phyloP scores from a whole-genome alignment of 768 basidiomycete genomes.

The Pisolithus tinctorius region DNA sequence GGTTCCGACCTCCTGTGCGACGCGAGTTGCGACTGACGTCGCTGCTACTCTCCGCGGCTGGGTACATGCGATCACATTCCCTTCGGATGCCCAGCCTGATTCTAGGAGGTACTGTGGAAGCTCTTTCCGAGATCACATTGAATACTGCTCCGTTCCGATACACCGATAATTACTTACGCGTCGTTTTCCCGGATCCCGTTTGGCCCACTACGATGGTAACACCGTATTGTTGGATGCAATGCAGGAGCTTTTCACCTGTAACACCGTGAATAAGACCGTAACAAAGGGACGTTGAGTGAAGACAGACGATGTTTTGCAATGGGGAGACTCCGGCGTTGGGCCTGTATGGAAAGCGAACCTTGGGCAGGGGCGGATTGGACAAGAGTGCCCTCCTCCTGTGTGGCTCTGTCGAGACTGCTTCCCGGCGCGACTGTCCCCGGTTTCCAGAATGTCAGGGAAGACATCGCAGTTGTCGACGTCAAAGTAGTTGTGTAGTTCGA shows the following conservation, averaged over 20 bases:
- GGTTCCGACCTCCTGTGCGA: conserved; percentile 88
- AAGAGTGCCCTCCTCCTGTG: conserved; percentile 68
- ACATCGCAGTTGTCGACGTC: conserved; percentile 28
- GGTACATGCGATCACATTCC: conserved; percentile 85
- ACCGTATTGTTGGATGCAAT: conserved; percentile 76
- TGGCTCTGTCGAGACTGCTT: conserved; percentile 78
- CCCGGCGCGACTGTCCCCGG: conserved; percentile 82
- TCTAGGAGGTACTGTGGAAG: conserved; percentile 93
- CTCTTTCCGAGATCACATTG: conserved; percentile 42
- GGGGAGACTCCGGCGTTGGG: conserved; percentile 76
- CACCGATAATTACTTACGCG: conserved; percentile 52
- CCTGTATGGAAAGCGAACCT: conserved; percentile 55
- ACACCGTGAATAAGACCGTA: background rate
- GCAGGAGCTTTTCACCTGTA: conserved; percentile 71
- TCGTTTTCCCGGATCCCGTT: conserved; percentile 97
- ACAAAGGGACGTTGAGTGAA: background rate
- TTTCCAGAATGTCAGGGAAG: conserved; percentile 76
- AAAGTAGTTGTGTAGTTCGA: background rate
- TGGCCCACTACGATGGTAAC: conserved; percentile 89
- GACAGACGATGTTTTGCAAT: conserved; percentile 82
- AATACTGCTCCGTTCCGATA: background rate
- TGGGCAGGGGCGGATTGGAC: conserved; percentile 57
- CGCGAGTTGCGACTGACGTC: conserved; percentile 86
- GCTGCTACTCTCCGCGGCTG: conserved; percentile 93
- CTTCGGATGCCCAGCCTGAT: conserved; percentile 84